Evolutionary conservation across 1,284 basidiomycete species (phyloP).

Genomic region (Mycosarcoma mackinlayi): DNA sequence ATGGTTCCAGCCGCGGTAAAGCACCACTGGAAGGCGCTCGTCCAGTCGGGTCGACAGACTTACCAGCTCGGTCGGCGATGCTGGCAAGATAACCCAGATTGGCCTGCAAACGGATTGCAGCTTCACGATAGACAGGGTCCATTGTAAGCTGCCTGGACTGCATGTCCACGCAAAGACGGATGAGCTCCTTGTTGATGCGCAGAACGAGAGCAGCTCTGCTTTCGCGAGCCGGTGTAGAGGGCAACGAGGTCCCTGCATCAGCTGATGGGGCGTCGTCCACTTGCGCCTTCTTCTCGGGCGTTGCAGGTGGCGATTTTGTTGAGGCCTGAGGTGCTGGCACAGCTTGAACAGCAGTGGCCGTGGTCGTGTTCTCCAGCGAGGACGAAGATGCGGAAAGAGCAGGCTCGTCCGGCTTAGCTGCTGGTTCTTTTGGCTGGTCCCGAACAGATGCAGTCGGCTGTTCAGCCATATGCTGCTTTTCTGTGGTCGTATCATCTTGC

Average conservation of each 20-base stretch:
- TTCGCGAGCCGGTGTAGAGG: constrained; percentile 34
- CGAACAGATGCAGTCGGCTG: background rate
- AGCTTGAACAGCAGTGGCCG: background rate
- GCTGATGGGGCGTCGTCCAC: constrained; percentile 1
- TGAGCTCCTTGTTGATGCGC: constrained; percentile 62
- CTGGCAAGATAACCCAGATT: constrained; percentile 54
- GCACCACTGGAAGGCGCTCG: constrained; percentile 14
- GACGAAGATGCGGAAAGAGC: background rate
- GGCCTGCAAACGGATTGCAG: constrained; percentile 47
- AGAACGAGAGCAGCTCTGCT: constrained; percentile 45
- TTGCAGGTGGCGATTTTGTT: constrained; percentile 10
- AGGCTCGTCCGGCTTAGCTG: background rate
- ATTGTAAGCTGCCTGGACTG: constrained; percentile 37
- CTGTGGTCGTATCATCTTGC: background rate
- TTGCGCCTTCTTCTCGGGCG: constrained; percentile 16
- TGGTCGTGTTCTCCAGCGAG: background rate
- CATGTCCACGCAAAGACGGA: constrained; percentile 54
- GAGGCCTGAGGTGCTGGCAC: background rate
- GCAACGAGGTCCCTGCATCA: constrained; percentile 6
- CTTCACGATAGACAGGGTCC: constrained; percentile 49
- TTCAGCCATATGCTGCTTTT: background rate
- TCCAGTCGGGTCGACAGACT: constrained; percentile 10
- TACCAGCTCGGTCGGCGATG: constrained; percentile 48
- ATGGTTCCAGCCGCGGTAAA: constrained; percentile 39
- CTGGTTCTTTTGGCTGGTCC: background rate